These are phyloP conservation scores for Hypoxylon rickii DNA, from an alignment of 495 filamentous ascomycete genomes.

Conservation along the genomic window DNA sequence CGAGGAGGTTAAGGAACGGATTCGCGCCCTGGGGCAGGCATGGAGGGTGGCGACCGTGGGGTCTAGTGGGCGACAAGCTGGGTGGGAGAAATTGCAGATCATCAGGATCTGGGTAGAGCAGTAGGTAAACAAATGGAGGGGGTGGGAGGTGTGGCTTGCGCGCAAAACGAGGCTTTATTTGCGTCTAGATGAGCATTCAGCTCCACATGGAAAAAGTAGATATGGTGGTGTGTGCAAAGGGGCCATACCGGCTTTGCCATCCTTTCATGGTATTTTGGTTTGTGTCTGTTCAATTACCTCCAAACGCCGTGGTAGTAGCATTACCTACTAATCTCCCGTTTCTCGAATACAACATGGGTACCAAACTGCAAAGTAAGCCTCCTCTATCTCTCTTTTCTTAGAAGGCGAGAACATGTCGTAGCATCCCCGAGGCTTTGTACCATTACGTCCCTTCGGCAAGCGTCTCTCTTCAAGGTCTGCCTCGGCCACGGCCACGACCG, in stretches of 20 bases:
- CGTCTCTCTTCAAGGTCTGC: conserved; percentile 51
- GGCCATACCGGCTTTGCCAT: conserved; percentile 35
- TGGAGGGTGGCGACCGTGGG: conserved; percentile 84
- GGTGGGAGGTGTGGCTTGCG: conserved; percentile 1
- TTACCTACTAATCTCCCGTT: conserved; percentile 11
- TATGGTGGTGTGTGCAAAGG: conserved; percentile 16
- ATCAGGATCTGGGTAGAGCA: conserved; percentile 68
- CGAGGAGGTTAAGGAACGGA: conserved; percentile 68
- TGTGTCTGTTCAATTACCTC: conserved; percentile 32
- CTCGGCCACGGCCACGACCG: conserved; percentile 63
- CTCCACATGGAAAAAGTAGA: conserved; percentile 21
- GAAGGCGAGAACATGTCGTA: conserved; percentile 3
- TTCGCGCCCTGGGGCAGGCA: conserved; percentile 57
- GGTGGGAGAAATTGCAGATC: conserved; percentile 89
- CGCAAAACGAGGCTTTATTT: conserved; percentile 21
- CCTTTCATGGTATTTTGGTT: conserved; percentile 22
- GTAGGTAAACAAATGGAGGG: conserved; percentile 3
- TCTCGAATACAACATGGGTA: conserved; percentile 11
- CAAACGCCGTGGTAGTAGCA: conserved; percentile 32
- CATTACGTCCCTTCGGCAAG: background rate
- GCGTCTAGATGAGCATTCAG: conserved; percentile 27
- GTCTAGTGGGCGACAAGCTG: conserved; percentile 79
- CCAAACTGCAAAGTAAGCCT: conserved; percentile 7
- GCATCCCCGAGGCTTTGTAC: background rate
- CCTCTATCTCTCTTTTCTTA: background rate